A percentile compares a stretch with the other conserved stretches of the same genome.
phyloP scores from a whole-genome alignment of 139 green algal species.

The Eudorina sp. region DNA sequence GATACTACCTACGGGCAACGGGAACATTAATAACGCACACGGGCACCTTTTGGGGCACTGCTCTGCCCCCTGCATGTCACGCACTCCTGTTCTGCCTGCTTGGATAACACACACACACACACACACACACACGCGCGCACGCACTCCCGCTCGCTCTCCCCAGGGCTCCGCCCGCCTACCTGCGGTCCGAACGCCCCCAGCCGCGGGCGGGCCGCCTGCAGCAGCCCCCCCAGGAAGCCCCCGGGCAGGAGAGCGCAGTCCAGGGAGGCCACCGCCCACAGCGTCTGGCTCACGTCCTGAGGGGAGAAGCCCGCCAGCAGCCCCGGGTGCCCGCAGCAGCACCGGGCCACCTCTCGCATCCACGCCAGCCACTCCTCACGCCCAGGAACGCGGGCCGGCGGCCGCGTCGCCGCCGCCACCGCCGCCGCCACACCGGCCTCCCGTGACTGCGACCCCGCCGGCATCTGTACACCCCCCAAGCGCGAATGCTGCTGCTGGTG shows the following conservation, averaged over 20 bases:
- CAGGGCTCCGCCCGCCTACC: no score
- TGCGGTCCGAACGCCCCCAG: not conserved
- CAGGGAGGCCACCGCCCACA: constrained; percentile 32
- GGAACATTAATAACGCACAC: no score
- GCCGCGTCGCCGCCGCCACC: not conserved
- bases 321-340: not conserved
- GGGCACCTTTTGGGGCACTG: no score
- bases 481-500: constrained; percentile 3
- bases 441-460: not conserved
- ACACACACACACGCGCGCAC: no score
- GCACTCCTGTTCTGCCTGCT: no score
- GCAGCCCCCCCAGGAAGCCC: not conserved
- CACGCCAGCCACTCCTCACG: not conserved
- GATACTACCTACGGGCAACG: no score
- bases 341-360: not conserved
- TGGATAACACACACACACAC: no score
- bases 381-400: no score
- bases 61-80: no score
- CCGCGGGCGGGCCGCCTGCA: not conserved
- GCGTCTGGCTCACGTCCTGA: constrained; percentile 31
- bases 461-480: no score
- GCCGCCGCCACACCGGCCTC: not conserved
- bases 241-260: not conserved
- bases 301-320: not conserved
- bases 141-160: no score